Evolutionary conservation across 371 early-diverging fungal genomes (phyloP).

Genomic region (Haplosporangium sp.): DNA sequence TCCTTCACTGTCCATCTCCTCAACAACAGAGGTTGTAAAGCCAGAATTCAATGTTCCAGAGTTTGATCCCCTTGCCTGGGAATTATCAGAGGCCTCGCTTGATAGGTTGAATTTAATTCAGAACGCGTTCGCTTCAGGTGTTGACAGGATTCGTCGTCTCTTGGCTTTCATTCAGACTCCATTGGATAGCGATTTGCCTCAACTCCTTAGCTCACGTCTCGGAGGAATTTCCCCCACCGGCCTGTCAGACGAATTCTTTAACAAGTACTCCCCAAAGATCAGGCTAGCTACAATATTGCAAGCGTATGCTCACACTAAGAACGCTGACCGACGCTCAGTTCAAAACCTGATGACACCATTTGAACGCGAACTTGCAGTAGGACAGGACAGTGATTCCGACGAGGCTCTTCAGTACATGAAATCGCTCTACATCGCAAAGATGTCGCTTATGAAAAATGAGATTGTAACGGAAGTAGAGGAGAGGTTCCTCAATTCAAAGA

Average conservation of each 20-base stretch:
- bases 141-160: conserved; percentile 51
- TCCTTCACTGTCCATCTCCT: conserved; percentile 18
- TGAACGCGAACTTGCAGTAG: conserved; percentile 14
- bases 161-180: conserved; percentile 21
- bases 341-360: conserved; percentile 46
- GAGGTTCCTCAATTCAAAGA: conserved; percentile 21
- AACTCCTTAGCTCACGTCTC: conserved; percentile 11
- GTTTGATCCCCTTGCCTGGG: conserved; percentile 29
- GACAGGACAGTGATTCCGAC: conserved; percentile 11
- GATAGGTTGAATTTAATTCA: conserved; percentile 42
- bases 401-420: conserved; percentile 38
- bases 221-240: conserved; percentile 6
- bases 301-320: conserved; percentile 54
- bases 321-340: conserved; percentile 47
- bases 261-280: conserved; percentile 31
- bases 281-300: conserved; percentile 54
- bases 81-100: conserved; percentile 23
- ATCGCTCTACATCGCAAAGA: conserved; percentile 31
- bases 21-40: not conserved
- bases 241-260: conserved; percentile 46
- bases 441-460: conserved; percentile 23
- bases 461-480: conserved; percentile 29
- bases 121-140: conserved; percentile 16
- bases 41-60: conserved; percentile 26
- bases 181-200: conserved; percentile 9